phyloP scores from a whole-genome alignment of 1,139 yeast genomes.

The Sugiyamaella pinicola region DNA sequence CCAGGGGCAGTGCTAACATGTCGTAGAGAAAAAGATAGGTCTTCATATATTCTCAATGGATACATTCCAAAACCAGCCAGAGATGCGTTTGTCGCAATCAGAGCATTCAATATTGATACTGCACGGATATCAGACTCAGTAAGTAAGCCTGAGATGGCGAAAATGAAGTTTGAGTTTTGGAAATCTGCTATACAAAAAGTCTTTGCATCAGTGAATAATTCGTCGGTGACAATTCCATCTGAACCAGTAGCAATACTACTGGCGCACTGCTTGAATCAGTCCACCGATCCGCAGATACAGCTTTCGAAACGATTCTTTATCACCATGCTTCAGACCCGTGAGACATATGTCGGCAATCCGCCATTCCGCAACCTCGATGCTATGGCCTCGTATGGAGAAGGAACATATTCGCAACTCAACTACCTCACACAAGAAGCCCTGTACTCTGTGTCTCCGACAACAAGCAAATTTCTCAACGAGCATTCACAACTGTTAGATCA shows the following conservation, averaged over 20 bases:
- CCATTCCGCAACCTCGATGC: constrained; percentile 57
- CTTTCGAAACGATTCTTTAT: constrained; percentile 58
- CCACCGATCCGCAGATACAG: constrained; percentile 43
- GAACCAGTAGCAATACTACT: constrained; percentile 69
- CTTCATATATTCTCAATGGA: constrained; percentile 66
- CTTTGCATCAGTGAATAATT: constrained; percentile 28
- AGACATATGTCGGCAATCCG: constrained; percentile 49
- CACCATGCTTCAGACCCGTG: constrained; percentile 64
- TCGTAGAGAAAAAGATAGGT: constrained; percentile 51
- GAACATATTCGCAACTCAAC: constrained; percentile 72
- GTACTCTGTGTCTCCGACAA: constrained; percentile 63
- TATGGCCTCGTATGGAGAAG: constrained; percentile 79
- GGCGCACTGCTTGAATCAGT: constrained; percentile 25
- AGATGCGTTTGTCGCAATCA: constrained; percentile 66
- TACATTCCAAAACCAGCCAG: constrained; percentile 70
- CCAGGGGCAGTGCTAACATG: background rate
- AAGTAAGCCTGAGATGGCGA: constrained; percentile 43
- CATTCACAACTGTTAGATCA: constrained; percentile 48
- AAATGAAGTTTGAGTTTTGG: constrained; percentile 46
- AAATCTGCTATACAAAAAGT: constrained; percentile 41
- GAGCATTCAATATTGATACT: constrained; percentile 70
- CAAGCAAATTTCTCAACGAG: constrained; percentile 53
- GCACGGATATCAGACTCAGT: constrained; percentile 59
- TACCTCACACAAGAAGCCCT: constrained; percentile 66
- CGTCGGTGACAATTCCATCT: constrained; percentile 36